These are phyloP conservation scores for Cercospora berteroae DNA, from an alignment of 2,329 filamentous ascomycete species.

Conservation along the genomic window DNA sequence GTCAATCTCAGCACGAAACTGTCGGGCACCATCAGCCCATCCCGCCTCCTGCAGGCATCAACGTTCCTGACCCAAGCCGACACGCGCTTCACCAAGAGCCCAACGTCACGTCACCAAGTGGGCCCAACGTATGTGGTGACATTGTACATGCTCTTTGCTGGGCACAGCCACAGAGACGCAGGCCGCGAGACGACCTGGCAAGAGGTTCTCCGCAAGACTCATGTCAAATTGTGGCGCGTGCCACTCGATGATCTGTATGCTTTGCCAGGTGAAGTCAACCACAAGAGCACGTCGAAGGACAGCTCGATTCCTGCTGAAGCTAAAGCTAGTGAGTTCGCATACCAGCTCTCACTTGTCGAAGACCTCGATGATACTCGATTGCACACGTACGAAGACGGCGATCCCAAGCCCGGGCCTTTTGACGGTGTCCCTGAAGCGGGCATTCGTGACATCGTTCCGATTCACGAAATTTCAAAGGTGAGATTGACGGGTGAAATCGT, in stretches of 20 bases:
- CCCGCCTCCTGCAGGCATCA: slow-evolving; percentile 85
- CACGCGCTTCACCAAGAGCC: slow-evolving; percentile 69
- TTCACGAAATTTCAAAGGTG: slow-evolving; percentile 72
- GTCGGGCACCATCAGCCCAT: slow-evolving; percentile 81
- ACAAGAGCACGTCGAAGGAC: slow-evolving; percentile 36
- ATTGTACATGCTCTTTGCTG: slow-evolving; percentile 90
- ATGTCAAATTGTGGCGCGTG: slow-evolving; percentile 73
- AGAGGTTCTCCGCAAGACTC: slow-evolving; percentile 91
- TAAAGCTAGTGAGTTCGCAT: slow-evolving; percentile 64
- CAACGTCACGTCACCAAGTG: slow-evolving; percentile 69
- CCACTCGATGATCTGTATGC: slow-evolving; percentile 58
- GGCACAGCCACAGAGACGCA: slow-evolving; percentile 63
- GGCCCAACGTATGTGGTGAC: slow-evolving; percentile 84
- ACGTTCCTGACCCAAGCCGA: slow-evolving; percentile 86
- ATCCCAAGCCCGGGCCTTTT: slow-evolving; percentile 56
- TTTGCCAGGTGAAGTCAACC: slow-evolving; percentile 33
- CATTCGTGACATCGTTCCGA: slow-evolving; percentile 64
- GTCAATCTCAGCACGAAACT: slow-evolving; percentile 79
- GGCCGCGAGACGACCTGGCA: slow-evolving; percentile 79
- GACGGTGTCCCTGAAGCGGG: slow-evolving; percentile 63
- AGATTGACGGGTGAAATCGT: background rate
- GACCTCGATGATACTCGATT: slow-evolving; percentile 72
- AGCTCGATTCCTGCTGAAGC: slow-evolving; percentile 29
- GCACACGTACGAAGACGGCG: slow-evolving; percentile 63
- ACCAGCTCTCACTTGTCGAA: slow-evolving; percentile 78